Conservation (phyloP, 331 rosid species). For the Erythrophleum ivorense region DNA sequence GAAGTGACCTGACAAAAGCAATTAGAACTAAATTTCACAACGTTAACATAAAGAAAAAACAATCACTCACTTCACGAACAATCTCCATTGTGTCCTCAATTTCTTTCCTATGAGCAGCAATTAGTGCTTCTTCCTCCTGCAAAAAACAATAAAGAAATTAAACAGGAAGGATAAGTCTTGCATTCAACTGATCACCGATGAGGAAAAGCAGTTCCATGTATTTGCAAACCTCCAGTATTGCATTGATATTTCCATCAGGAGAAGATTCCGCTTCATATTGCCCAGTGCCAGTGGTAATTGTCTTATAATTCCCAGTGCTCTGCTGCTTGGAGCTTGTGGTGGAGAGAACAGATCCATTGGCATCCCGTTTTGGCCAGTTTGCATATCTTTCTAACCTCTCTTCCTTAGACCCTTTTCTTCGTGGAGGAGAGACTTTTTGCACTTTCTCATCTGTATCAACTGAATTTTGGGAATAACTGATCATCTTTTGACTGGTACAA, state of each 20-base stretch:
- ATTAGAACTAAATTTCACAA: slow-evolving; percentile 20
- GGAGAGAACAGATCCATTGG: slow-evolving; percentile 58
- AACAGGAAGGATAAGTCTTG: slow-evolving; percentile 31
- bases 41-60: not conserved
- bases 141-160: slow-evolving; percentile 29
- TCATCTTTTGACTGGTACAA: slow-evolving; percentile 60
- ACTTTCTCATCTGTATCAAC: slow-evolving; percentile 73
- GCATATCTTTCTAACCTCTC: slow-evolving; percentile 77
- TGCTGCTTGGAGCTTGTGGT: slow-evolving; percentile 66
- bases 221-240: slow-evolving; percentile 82
- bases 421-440: slow-evolving; percentile 88
- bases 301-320: slow-evolving; percentile 50
- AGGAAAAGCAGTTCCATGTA: slow-evolving; percentile 18
- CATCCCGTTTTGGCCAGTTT: slow-evolving; percentile 64
- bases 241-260: slow-evolving; percentile 77
- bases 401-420: slow-evolving; percentile 72
- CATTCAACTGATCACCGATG: slow-evolving; percentile 16
- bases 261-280: slow-evolving; percentile 63
- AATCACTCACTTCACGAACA: slow-evolving; percentile 90
- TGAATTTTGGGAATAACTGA: slow-evolving; percentile 58
- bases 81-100: slow-evolving; percentile 99
- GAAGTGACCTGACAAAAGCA: not conserved
- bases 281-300: slow-evolving; percentile 53
- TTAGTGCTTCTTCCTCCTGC: slow-evolving; percentile 94
- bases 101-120: slow-evolving; percentile 97